phyloP scores from a whole-genome alignment of 768 basidiomycete species.

The Butyriboletus loyo region DNA sequence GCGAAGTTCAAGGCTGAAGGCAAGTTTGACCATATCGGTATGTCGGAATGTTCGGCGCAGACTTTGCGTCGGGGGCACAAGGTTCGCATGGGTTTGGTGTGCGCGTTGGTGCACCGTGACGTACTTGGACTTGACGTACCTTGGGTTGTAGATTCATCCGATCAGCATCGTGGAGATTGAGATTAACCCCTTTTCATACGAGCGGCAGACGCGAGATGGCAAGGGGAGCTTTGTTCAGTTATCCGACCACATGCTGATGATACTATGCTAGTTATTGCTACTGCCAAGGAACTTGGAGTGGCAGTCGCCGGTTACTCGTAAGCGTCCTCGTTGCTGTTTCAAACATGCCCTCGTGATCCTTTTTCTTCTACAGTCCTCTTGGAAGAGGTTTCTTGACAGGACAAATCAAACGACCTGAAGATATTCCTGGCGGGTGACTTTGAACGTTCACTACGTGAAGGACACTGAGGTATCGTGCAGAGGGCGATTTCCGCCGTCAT shows the following conservation, averaged over 20 bases:
- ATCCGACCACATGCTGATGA: background rate
- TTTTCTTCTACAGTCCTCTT: slow-evolving; percentile 41
- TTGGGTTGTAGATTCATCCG: slow-evolving; percentile 42
- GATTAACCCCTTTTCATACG: slow-evolving; percentile 57
- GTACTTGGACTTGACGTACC: background rate
- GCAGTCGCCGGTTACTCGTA: slow-evolving; percentile 59
- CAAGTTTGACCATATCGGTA: slow-evolving; percentile 49
- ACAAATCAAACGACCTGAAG: slow-evolving; percentile 37
- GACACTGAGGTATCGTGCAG: slow-evolving; percentile 19
- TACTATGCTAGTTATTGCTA: slow-evolving; percentile 40
- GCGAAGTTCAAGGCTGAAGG: slow-evolving; percentile 30
- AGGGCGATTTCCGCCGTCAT: slow-evolving; percentile 38
- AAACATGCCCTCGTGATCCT: background rate
- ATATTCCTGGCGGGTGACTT: slow-evolving; percentile 27
- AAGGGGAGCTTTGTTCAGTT: background rate
- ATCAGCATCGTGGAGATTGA: slow-evolving; percentile 66
- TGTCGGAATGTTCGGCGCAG: slow-evolving; percentile 47
- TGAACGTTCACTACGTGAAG: background rate
- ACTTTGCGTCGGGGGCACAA: slow-evolving; percentile 43
- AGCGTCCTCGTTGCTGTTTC: slow-evolving; percentile 4
- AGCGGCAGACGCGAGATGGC: slow-evolving; percentile 46
- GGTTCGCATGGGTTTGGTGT: background rate
- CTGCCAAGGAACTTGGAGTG: slow-evolving; percentile 51
- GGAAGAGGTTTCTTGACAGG: slow-evolving; percentile 33
- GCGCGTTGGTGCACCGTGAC: background rate